phyloP scores from a whole-genome alignment of 2,329 filamentous ascomycete genomes.

The Hymenoscyphus scutula region DNA sequence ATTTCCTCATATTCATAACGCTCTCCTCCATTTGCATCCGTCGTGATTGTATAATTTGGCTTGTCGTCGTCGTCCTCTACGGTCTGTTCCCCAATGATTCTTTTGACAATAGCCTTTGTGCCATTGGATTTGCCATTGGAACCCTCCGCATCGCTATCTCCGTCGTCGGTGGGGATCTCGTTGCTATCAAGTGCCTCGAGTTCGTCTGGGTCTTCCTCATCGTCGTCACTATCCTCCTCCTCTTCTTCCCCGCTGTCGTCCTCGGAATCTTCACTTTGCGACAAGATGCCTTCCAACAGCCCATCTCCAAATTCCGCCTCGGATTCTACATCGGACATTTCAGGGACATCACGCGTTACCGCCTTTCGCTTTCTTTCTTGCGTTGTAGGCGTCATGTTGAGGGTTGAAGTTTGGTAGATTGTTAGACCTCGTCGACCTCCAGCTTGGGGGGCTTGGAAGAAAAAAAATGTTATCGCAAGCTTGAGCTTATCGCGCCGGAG shows the following conservation, averaged over 20 bases:
- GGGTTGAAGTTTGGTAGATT: conserved; percentile 3
- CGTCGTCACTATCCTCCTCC: conserved; percentile 48
- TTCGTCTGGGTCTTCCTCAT: conserved; percentile 40
- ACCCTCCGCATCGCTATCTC: conserved; percentile 35
- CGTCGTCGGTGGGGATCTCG: conserved; percentile 46
- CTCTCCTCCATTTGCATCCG: conserved; percentile 85
- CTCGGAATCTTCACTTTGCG: conserved; percentile 56
- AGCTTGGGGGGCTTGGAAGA: neutral
- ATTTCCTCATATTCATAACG: conserved; percentile 94
- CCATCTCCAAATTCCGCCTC: conserved; percentile 60
- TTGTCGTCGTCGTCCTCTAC: conserved; percentile 41
- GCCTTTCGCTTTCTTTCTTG: conserved; percentile 59
- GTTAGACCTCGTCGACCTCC: neutral
- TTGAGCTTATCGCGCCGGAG: conserved; percentile 11
- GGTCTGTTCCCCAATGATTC: conserved; percentile 28
- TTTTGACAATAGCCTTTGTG: conserved; percentile 37
- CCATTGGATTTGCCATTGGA: conserved; percentile 41
- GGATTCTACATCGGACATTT: conserved; percentile 49
- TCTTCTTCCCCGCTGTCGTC: conserved; percentile 47
- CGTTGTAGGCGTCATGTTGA: conserved; percentile 33
- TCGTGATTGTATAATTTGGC: conserved; percentile 56
- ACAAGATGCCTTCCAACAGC: conserved; percentile 55
- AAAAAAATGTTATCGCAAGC: neutral
- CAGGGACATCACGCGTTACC: conserved; percentile 51
- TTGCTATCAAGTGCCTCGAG: conserved; percentile 47